Evolutionary conservation across 169 alveolate species (phyloP).

Genomic region (Plasmodium reichenowi): DNA sequence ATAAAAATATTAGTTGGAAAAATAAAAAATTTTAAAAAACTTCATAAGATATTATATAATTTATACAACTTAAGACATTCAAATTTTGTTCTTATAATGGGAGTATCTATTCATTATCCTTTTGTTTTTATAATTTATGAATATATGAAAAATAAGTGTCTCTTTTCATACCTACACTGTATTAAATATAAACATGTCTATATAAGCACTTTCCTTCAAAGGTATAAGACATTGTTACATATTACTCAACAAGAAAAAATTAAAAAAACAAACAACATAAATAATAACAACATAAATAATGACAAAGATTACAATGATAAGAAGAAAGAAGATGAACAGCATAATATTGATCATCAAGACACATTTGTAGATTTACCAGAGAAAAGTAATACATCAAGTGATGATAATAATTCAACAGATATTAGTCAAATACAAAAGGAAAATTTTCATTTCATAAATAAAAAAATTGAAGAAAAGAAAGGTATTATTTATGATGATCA

Average conservation of each 20-base stretch:
- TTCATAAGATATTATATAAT: slow-evolving; percentile 51
- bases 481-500: neutral
- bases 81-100: slow-evolving; percentile 73
- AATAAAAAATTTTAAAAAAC: slow-evolving; percentile 44
- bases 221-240: neutral
- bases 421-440: too few species aligned
- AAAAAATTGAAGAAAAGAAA: neutral
- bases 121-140: slow-evolving; percentile 74
- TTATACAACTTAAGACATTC: slow-evolving; percentile 60
- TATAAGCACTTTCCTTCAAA: slow-evolving; percentile 11
- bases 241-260: neutral
- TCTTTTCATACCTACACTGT: slow-evolving; percentile 66
- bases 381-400: too few species aligned
- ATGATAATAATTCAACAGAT: too few species aligned
- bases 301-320: neutral
- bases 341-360: too few species aligned
- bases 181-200: slow-evolving; percentile 26
- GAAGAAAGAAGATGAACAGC: neutral
- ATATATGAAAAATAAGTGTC: slow-evolving; percentile 42
- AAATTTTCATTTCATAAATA: too few species aligned
- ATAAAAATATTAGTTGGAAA: slow-evolving; percentile 74
- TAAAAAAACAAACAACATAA: neutral
- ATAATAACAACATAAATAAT: neutral
- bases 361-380: too few species aligned
- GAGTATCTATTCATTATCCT: slow-evolving; percentile 70